Evolutionary conservation across 2,329 filamentous ascomycete genomes (phyloP), one percentile per base, ranked within the genome.

Genomic region (Penicillium hordei): DNA sequence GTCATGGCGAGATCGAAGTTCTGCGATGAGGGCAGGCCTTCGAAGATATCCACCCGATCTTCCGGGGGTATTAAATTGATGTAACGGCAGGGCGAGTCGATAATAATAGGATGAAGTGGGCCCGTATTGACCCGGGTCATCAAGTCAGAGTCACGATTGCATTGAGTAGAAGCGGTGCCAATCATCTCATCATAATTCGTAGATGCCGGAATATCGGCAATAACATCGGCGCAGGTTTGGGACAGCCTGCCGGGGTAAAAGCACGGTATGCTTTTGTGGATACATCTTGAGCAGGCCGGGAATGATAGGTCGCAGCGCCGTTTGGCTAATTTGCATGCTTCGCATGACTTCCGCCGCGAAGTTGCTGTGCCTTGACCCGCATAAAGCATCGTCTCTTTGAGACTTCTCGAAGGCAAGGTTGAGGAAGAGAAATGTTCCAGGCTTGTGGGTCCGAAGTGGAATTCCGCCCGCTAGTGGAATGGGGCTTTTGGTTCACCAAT

Each of bases 321-420:
- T 68, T 86, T 86, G 25, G 83, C 78, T 63, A 78, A 80, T 48
- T 79, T 83, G 71, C 84, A 86, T 27, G 80, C 78, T 4, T 77
- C 73, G 64, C 84, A 87, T 4, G 84, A 82, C 70, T 84, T 86
- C 46, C 83, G 81, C 27, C 70, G 68, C 13, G 68, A 62, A 27
- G 77, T 19, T 38, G 42, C 76, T 19, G 44, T 76, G 81, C 34
- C 78, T 23, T 40, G 38, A 13, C 17, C 36, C 15, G 17, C 36
- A 38, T n/a, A n/a, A 38, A 38, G 36, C 36, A 38, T 38, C 34
- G 4, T 8, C 36, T 40, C 38, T 13, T 19, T 21, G 38, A 13
- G 19, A 40, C n/a, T 38, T 38, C 34, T 36, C 34, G 36, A 38
- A 38, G 17, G 17, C 5, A 38, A 38, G 17, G 36, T 38, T n/a